Evolutionary conservation across 2,329 filamentous ascomycete species (phyloP).

Genomic region (Venturia oleaginea): DNA sequence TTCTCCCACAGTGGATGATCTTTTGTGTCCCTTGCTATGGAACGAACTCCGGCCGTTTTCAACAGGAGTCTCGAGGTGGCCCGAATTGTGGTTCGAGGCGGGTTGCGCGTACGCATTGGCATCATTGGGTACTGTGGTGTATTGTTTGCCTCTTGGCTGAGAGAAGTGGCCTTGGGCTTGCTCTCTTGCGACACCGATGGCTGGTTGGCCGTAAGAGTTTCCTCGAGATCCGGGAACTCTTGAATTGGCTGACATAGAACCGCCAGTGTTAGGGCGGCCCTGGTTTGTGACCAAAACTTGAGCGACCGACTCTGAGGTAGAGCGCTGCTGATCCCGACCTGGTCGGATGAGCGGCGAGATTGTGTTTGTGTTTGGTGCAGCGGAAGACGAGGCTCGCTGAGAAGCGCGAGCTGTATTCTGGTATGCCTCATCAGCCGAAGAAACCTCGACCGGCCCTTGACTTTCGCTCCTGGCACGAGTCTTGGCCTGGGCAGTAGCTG

Average conservation of each 20-base stretch:
- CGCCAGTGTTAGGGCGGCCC: conserved; percentile 66
- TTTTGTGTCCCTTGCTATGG: conserved; percentile 51
- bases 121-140: conserved; percentile 31
- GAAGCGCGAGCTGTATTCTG: conserved; percentile 23
- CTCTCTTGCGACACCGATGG: conserved; percentile 77
- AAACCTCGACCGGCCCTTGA: conserved; percentile 41
- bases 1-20: conserved; percentile 46
- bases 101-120: not conserved
- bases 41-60: conserved; percentile 37
- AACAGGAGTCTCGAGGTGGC: conserved; percentile 29
- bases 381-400: conserved; percentile 4
- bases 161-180: conserved; percentile 86
- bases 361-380: conserved; percentile 13
- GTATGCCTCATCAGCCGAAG: conserved; percentile 17
- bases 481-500: conserved; percentile 27
- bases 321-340: conserved; percentile 41
- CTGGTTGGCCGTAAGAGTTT: conserved; percentile 76
- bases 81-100: not conserved
- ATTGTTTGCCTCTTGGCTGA: conserved; percentile 60
- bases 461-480: conserved; percentile 47
- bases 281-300: conserved; percentile 27
- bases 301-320: conserved; percentile 34
- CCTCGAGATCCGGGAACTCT: conserved; percentile 59
- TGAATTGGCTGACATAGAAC: conserved; percentile 54
- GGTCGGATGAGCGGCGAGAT: conserved; percentile 29